Conservation (phyloP, 495 filamentous ascomycete species). For the Hypoxylon lienhwacheense region DNA sequence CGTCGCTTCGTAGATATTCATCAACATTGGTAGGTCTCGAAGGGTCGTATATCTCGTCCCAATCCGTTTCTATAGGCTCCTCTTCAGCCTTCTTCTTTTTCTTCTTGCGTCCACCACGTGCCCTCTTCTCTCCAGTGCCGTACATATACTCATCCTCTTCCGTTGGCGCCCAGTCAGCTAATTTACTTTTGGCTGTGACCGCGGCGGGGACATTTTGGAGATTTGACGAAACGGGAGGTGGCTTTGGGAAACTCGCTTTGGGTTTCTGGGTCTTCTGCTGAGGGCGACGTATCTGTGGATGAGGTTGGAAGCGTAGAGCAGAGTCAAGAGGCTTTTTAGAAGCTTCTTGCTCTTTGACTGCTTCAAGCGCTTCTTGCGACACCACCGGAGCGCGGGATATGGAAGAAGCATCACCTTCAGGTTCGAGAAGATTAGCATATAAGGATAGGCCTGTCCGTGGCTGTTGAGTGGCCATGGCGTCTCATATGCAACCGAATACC, state of each 20-base stretch:
- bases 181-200: constrained; percentile 58
- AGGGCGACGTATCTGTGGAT: constrained; percentile 56
- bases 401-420: constrained; percentile 43
- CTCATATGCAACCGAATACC: too few relatives aligned
- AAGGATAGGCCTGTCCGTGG: constrained; percentile 53
- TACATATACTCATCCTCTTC: constrained; percentile 65
- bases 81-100: constrained; percentile 77
- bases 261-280: constrained; percentile 68
- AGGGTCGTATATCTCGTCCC: constrained; percentile 93
- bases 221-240: constrained; percentile 30
- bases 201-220: constrained; percentile 12
- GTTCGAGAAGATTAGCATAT: constrained; percentile 60
- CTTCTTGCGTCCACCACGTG: constrained; percentile 76
- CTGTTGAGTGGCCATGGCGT: constrained; percentile 39
- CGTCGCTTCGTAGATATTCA: constrained; percentile 84
- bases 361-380: constrained; percentile 59
- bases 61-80: constrained; percentile 66
- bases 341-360: constrained; percentile 56
- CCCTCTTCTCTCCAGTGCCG: constrained; percentile 59
- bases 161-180: constrained; percentile 82
- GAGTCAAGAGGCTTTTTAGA: constrained; percentile 75
- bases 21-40: constrained; percentile 81
- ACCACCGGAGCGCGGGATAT: constrained; percentile 80
- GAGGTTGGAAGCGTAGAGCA: constrained; percentile 84
- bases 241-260: constrained; percentile 61